phyloP scores from a whole-genome alignment of 768 basidiomycete species.

The Leccinum subgranulosum region DNA sequence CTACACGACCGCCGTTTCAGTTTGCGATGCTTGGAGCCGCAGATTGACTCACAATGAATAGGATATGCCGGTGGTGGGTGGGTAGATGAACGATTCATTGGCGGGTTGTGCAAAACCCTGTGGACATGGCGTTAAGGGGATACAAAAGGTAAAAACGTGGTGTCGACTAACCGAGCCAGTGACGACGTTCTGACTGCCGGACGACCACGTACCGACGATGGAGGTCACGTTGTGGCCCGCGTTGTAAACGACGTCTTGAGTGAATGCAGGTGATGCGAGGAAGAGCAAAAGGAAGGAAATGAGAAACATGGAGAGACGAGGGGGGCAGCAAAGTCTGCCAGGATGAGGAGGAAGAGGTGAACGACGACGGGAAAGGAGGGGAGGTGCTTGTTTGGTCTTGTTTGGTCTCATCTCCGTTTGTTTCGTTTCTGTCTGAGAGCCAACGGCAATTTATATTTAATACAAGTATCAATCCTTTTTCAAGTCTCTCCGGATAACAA shows the following conservation, averaged over 20 bases:
- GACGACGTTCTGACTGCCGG: slow-evolving; percentile 68
- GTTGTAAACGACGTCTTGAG: slow-evolving; percentile 42
- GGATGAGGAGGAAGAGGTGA: background rate
- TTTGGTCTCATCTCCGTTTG: background rate
- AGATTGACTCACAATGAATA: slow-evolving; percentile 73
- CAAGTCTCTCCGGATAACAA: slow-evolving; percentile 71
- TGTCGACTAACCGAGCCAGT: slow-evolving; percentile 75
- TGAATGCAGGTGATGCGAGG: slow-evolving; percentile 29
- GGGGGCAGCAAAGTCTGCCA: background rate
- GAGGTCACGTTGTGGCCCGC: slow-evolving; percentile 60
- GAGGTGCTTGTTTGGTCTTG: background rate
- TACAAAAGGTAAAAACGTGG: background rate
- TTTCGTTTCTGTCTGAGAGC: background rate
- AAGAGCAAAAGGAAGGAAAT: slow-evolving; percentile 24
- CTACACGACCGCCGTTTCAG: slow-evolving; percentile 34
- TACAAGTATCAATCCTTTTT: slow-evolving; percentile 66
- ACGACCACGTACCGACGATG: slow-evolving; percentile 82
- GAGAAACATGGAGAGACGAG: slow-evolving; percentile 10
- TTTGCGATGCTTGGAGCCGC: background rate
- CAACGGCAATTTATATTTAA: background rate
- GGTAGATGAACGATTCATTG: slow-evolving; percentile 81
- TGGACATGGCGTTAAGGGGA: background rate
- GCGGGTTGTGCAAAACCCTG: slow-evolving; percentile 85
- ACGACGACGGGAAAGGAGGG: background rate
- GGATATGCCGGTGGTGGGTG: slow-evolving; percentile 79